phyloP scores from a whole-genome alignment of 2,329 filamentous ascomycete species.

The Penicillium sp. region DNA sequence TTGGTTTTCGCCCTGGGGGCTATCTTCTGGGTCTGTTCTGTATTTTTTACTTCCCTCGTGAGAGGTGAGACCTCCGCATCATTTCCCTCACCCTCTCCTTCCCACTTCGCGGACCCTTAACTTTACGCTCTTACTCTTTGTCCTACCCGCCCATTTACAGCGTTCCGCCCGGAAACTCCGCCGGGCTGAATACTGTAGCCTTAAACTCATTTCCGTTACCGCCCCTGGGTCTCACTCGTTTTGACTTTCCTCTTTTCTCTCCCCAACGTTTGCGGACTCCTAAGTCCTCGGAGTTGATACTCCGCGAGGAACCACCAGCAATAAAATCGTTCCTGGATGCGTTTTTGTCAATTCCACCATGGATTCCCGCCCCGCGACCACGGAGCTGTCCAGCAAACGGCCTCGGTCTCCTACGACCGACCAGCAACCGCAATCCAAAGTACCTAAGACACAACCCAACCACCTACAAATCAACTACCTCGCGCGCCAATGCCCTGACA shows the following conservation, averaged over 20 bases:
- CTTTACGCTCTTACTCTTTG: background rate
- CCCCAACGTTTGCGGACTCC: background rate
- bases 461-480: conserved; percentile 70
- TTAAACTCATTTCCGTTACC: background rate
- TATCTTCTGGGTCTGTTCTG: background rate
- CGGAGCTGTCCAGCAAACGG: conserved; percentile 45
- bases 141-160: background rate
- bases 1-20: background rate
- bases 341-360: conserved; percentile 20
- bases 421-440: conserved; percentile 48
- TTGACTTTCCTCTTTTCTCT: background rate
- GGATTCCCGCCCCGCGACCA: conserved; percentile 36
- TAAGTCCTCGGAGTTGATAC: background rate
- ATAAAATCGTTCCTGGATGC: background rate
- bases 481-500: conserved; percentile 61
- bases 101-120: background rate
- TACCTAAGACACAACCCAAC: conserved; percentile 56
- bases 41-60: background rate
- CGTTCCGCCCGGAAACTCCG: conserved; percentile 1
- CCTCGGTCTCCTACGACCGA: conserved; percentile 48
- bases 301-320: background rate
- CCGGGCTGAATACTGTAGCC: background rate
- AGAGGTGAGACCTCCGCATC: background rate
- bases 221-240: background rate
- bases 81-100: background rate